A percentile compares a stretch with the other conserved stretches of the same genome.
Evolutionary conservation across 2,329 filamentous ascomycete species (phyloP).

Genomic region (Fulvia fulva): DNA sequence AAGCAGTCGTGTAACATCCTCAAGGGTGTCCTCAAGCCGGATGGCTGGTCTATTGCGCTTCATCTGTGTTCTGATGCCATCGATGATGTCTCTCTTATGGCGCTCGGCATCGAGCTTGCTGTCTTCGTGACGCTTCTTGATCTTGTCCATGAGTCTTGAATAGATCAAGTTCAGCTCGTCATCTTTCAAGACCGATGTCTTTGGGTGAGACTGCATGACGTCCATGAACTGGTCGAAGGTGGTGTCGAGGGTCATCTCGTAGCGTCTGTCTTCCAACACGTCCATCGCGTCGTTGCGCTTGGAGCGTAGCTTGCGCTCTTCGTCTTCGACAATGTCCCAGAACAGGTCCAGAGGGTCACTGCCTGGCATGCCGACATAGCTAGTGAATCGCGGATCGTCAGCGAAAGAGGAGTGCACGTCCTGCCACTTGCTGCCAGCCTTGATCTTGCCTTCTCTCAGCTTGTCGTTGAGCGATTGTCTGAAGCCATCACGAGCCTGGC

Average conservation of each 20-base stretch:
- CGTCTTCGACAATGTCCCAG: slow-evolving; percentile 92
- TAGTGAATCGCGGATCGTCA: slow-evolving; percentile 75
- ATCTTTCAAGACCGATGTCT: slow-evolving; percentile 80
- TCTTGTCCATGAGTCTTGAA: slow-evolving; percentile 82
- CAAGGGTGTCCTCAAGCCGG: slow-evolving; percentile 74
- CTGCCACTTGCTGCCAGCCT: slow-evolving; percentile 86
- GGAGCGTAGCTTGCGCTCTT: slow-evolving; percentile 59
- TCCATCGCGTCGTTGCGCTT: slow-evolving; percentile 32
- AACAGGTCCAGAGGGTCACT: slow-evolving; percentile 75
- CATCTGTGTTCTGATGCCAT: slow-evolving; percentile 78
- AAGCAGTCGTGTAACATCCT: slow-evolving; percentile 76
- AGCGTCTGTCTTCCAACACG: slow-evolving; percentile 67
- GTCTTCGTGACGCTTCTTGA: slow-evolving; percentile 73
- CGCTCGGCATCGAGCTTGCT: slow-evolving; percentile 79
- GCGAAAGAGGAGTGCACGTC: slow-evolving; percentile 71
- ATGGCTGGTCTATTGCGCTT: slow-evolving; percentile 89
- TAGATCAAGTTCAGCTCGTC: slow-evolving; percentile 79
- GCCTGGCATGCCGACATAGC: slow-evolving; percentile 70
- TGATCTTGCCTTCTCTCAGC: slow-evolving; percentile 72
- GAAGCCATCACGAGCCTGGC: slow-evolving; percentile 81
- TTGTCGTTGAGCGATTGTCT: slow-evolving; percentile 70
- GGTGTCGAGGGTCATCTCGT: slow-evolving; percentile 82
- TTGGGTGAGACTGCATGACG: slow-evolving; percentile 78
- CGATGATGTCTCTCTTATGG: slow-evolving; percentile 77
- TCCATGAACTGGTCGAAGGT: slow-evolving; percentile 82